Evolutionary conservation across 345 rosid species (phyloP), one percentile per base, ranked within the genome.

Genomic region (Arabis alpina): DNA sequence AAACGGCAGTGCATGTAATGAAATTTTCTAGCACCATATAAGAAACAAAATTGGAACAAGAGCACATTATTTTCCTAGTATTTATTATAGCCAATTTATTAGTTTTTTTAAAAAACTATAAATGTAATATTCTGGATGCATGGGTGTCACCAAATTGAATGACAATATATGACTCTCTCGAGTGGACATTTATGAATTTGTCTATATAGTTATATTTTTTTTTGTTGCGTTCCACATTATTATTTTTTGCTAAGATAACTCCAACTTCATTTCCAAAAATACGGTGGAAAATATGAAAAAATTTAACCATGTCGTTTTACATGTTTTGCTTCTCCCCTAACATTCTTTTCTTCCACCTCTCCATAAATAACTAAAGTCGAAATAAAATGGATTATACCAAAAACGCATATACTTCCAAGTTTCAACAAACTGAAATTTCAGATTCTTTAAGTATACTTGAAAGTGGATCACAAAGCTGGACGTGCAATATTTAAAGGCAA

Each of bases 111-210:
- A n/a, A 30, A 10, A 63, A 41, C 6, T 42, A 66, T 23, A 53
- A 64, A 47, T 14, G 37, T 67, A 61, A 43, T 54, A 53, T 68
- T 54, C 44, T 54, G 23, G 68, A 47, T 68, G 73, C 78, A 60
- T 67, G 57, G 57, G 36, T 36, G 64, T 67, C 69, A 74, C 56
- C 63, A 61, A 68, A 61, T 16, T 43, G 68, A 74, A 74, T 74
- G 68, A 51, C 68, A n/a, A 52, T 32, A 44, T 53, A 66, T 67
- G 62, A 60, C 72, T 34, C 10, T 36, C 10, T 27, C 55, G 19
- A 60, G 34, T 60, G 50, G 44, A 61, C 71, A 58, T 42, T 67
- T 30, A 75, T 75, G 60, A 68, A 13, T 15, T 39, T 68, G 16
- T 37, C 52, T 43, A 53, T 16, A 6, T 34, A 6, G 37, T 15